A percentile compares a stretch with the other conserved stretches of the same genome.
Conservation (phyloP, 345 rosid genomes). For the Schrenkiella parvula region DNA sequence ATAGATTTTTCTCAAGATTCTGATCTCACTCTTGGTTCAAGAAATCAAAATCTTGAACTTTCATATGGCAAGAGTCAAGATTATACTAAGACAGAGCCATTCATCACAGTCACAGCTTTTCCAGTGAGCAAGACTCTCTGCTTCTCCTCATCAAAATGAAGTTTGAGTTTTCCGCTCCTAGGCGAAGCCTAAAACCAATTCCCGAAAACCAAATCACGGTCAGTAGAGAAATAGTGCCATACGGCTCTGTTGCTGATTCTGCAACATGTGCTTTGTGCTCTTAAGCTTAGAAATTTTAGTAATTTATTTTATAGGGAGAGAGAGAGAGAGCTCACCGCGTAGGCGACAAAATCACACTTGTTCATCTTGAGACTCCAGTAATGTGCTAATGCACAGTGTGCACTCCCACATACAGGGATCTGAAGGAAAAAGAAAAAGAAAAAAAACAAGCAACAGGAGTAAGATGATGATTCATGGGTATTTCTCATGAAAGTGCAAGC, state of each 20-base stretch:
- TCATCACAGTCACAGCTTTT: conserved; percentile 54
- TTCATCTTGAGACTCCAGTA: too few relatives aligned
- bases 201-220: too few relatives aligned
- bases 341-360: too few relatives aligned
- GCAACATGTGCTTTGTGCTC: too few relatives aligned
- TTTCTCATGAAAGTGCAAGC: not conserved
- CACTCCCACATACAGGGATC: too few relatives aligned
- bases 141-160: conserved; percentile 42
- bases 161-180: conserved; percentile 48
- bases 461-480: not conserved
- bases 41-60: not conserved
- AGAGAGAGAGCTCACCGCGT: too few relatives aligned
- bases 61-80: not conserved
- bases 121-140: conserved; percentile 57
- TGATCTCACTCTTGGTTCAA: not conserved
- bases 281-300: too few relatives aligned
- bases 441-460: not conserved
- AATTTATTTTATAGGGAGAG: too few relatives aligned
- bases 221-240: too few relatives aligned
- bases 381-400: too few relatives aligned
- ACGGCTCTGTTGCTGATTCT: too few relatives aligned
- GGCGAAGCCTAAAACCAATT: conserved; percentile 42
- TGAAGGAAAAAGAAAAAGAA: too few relatives aligned
- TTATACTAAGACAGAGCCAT: conserved; percentile 49
- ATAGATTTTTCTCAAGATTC: not conserved